Base-by-base conservation (phyloP, 768 basidiomycete species). In the Polyporus arcularius region DNA sequence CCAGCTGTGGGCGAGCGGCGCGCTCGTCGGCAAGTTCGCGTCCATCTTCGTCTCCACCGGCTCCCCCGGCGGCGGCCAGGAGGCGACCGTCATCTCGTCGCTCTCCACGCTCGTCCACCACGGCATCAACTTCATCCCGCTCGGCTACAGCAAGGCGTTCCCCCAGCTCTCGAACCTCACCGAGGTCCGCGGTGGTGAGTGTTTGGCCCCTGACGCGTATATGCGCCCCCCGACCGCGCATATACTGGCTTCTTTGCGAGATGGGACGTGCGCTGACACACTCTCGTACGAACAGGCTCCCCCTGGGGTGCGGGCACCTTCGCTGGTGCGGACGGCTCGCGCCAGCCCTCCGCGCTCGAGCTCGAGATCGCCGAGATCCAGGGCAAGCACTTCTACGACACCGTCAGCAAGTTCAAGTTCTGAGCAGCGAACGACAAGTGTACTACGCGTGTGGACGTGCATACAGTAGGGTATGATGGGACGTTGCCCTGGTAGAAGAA, bases 261-360 rank as follows among this genome's bases (percentile, higher is more conserved):
- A 21, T 43, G 14, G 52, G 18, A 12, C 21, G 26, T 41, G 30
- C 50, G 28, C 21, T 57, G 51, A 40, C 42, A 43, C n/a, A n/a
- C 54, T 38, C 47, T 5, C 3, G 7, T 11, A 11, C 35, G 35
- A 21, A n/a, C 55, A 87, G 89, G 90, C 48, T 87, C 88, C 18
- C 82, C 92, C 1, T 95, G 87, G 84, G 92, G 92, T 64, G 86
- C 89, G n/a, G 90, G 88, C 48, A 88, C 88, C 39, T 77, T 83
- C 65, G 79, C 87, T 12, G 79, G 77, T 45, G 68, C 73, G 9
- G 79, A 82, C 59, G 87, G 86, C 31, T 76, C 82, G 16, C 86
- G 89, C 65, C 81, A 84, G 66, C 88, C 89, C 32, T 48, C 62
- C 16, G 49, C 62, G 14, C 65, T 66, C 46, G 65, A 66, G 62